Evolutionary conservation across 495 filamentous ascomycete genomes (phyloP).

Genomic region (Penicillium simplicissimum): DNA sequence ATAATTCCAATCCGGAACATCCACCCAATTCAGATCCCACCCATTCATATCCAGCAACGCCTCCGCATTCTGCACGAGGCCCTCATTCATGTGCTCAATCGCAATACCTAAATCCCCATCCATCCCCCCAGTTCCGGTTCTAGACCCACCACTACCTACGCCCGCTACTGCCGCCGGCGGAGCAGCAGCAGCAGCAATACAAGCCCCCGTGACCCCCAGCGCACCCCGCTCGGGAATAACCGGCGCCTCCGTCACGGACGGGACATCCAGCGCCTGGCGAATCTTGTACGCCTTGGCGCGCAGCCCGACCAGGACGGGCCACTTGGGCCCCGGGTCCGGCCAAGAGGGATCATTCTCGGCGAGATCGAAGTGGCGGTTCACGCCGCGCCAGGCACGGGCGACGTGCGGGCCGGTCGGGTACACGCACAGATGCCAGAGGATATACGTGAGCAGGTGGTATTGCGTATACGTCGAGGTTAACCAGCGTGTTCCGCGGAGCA

Average conservation of each 20-base stretch:
- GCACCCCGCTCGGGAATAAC: background rate
- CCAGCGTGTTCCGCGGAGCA: conserved; percentile 33
- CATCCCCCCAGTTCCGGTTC: background rate
- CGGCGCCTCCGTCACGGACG: background rate
- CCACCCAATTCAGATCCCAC: conserved; percentile 24
- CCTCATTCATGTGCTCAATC: background rate
- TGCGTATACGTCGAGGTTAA: conserved; percentile 30
- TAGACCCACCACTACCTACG: background rate
- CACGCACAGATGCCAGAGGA: conserved; percentile 36
- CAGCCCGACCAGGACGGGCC: conserved; percentile 24
- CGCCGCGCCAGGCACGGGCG: conserved; percentile 23
- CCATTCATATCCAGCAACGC: conserved; percentile 18
- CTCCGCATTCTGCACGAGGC: background rate
- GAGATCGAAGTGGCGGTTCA: conserved; percentile 25
- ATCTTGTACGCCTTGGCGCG: conserved; percentile 29
- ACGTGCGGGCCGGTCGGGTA: conserved; percentile 19
- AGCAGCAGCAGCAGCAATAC: too few species aligned
- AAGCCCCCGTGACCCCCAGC: background rate
- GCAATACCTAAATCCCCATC: background rate
- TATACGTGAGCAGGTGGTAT: conserved; percentile 34
- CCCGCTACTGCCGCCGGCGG: background rate
- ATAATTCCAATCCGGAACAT: conserved; percentile 28
- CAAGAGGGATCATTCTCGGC: conserved; percentile 14
- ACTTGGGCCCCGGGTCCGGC: conserved; percentile 21
- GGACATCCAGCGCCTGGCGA: conserved; percentile 15